Percentiles rank a stretch among this genome's conserved stretches.
Evolutionary conservation across 805 yeast species (phyloP).

Genomic region (Hanseniaspora guilliermondii): DNA sequence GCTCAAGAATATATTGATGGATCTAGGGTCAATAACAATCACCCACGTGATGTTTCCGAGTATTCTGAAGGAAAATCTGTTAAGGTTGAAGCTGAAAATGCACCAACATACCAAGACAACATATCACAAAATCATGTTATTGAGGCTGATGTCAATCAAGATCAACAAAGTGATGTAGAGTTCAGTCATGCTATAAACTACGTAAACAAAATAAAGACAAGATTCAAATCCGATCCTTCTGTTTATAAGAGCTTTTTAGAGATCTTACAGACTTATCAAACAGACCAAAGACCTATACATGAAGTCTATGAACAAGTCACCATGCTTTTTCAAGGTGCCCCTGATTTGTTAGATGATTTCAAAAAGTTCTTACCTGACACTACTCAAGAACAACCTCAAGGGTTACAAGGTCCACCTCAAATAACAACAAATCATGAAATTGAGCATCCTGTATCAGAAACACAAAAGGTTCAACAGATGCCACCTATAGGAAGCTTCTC

Average conservation of each 20-base stretch:
- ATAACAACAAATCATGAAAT: slow-evolving; percentile 15
- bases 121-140: neutral
- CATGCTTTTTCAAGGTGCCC: slow-evolving; percentile 76
- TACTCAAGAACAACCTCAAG: slow-evolving; percentile 15
- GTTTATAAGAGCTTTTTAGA: slow-evolving; percentile 90
- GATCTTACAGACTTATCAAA: slow-evolving; percentile 88
- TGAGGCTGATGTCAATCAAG: slow-evolving; percentile 8
- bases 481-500: slow-evolving; percentile 31
- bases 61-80: neutral
- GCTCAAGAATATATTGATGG: neutral
- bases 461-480: slow-evolving; percentile 19
- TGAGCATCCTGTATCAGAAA: slow-evolving; percentile 17
- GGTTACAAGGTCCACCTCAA: slow-evolving; percentile 10
- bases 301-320: slow-evolving; percentile 94
- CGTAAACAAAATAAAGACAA: slow-evolving; percentile 88
- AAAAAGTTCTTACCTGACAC: slow-evolving; percentile 85
- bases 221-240: slow-evolving; percentile 89
- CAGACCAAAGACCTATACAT: slow-evolving; percentile 87
- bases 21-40: neutral
- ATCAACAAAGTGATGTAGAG: slow-evolving; percentile 59
- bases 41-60: neutral
- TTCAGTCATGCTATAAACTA: slow-evolving; percentile 94
- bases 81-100: neutral
- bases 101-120: neutral
- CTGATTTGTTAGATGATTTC: slow-evolving; percentile 87